These are phyloP conservation scores for Holtermannia corniformis DNA, from an alignment of 768 basidiomycete species.

Conservation along the genomic window DNA sequence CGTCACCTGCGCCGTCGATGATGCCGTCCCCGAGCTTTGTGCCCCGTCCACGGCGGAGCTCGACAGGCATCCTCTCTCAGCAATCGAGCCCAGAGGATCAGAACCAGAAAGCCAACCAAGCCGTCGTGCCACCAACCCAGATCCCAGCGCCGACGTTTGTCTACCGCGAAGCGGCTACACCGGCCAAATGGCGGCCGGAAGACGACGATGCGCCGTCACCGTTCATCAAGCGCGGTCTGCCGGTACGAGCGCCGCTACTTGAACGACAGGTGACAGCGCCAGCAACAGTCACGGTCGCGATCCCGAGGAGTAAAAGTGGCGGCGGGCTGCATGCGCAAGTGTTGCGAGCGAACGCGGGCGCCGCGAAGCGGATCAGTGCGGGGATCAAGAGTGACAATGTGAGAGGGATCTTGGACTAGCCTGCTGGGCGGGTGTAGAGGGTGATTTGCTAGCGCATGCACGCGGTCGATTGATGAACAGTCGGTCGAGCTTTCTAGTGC, in stretches of 20 bases:
- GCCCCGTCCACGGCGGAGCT: slow-evolving; percentile 11
- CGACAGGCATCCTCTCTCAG: background rate
- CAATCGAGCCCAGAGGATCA: slow-evolving; percentile 1
- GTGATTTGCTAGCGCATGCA: too few relatives aligned
- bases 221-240: slow-evolving; percentile 21
- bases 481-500: too few relatives aligned
- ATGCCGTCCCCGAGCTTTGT: slow-evolving; percentile 7
- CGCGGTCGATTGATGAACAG: too few relatives aligned
- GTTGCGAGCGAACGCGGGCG: slow-evolving; percentile 16
- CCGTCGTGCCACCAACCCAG: slow-evolving; percentile 13
- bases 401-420: too few relatives aligned
- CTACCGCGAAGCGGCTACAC: slow-evolving; percentile 35
- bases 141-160: slow-evolving; percentile 25
- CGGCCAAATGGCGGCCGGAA: slow-evolving; percentile 36
- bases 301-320: slow-evolving; percentile 22
- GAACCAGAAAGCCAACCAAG: background rate
- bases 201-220: slow-evolving; percentile 37
- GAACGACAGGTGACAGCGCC: slow-evolving; percentile 6
- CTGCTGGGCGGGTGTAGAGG: too few relatives aligned
- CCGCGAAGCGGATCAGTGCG: background rate
- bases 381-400: too few relatives aligned
- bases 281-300: background rate
- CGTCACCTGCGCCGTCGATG: slow-evolving; percentile 8
- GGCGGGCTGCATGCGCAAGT: slow-evolving; percentile 25
- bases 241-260: background rate